Evolutionary conservation across 257 asterid genomes (phyloP).

Genomic region (Cruciata laevipes): DNA sequence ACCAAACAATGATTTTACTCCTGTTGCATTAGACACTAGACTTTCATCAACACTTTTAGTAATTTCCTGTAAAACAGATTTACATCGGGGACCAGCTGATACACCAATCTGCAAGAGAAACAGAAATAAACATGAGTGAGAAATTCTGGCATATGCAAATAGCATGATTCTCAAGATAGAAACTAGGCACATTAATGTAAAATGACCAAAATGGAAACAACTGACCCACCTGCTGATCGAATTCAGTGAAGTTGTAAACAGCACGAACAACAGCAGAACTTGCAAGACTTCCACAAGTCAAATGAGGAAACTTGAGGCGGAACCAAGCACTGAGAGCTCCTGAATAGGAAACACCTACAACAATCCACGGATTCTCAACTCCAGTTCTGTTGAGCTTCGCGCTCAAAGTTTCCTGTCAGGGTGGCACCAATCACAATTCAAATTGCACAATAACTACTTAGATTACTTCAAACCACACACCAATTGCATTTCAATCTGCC

Average conservation of each 20-base stretch:
- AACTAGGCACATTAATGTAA: conserved; percentile 13
- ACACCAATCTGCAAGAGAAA: conserved; percentile 64
- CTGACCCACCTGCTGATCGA: conserved; percentile 73
- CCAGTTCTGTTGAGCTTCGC: conserved; percentile 55
- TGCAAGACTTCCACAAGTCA: conserved; percentile 97
- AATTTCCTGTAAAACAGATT: conserved; percentile 79
- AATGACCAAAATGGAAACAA: conserved; percentile 2
- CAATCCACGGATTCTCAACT: conserved; percentile 77
- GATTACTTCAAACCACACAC: no score
- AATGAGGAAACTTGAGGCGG: conserved; percentile 91
- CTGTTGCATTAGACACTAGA: conserved; percentile 51
- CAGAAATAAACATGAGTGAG: background rate
- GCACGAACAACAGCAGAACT: conserved; percentile 91
- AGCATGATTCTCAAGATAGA: background rate
- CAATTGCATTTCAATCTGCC: background rate
- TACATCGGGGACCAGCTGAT: conserved; percentile 97
- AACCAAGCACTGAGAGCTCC: conserved; percentile 99
- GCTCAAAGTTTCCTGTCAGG: conserved; percentile 54
- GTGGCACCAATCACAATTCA: background rate
- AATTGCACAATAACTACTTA: background rate
- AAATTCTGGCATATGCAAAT: background rate
- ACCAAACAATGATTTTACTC: conserved; percentile 48
- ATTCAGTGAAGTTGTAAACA: conserved; percentile 70
- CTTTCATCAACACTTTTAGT: conserved; percentile 70
- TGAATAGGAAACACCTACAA: conserved; percentile 75